A percentile compares a stretch with the other conserved stretches of the same genome.
Conservation (phyloP, 2,329 filamentous ascomycete genomes). For the Huntiella decipiens region DNA sequence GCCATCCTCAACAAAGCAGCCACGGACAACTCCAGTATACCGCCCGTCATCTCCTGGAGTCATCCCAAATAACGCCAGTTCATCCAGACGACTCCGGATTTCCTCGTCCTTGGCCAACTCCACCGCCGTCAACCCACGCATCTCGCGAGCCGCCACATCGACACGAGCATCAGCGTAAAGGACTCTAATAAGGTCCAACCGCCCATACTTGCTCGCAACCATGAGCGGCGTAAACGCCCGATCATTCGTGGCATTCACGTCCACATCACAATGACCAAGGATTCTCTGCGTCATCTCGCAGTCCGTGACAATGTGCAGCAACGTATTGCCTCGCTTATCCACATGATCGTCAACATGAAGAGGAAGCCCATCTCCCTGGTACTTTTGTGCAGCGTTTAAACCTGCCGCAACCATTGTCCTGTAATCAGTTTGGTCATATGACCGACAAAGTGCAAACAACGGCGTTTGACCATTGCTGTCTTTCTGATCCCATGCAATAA, state of each 20-base stretch:
- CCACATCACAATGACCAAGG: constrained; percentile 71
- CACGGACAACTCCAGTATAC: constrained; percentile 81
- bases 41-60: constrained; percentile 54
- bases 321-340: constrained; percentile 79
- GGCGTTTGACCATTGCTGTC: constrained; percentile 98
- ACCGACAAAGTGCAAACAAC: constrained; percentile 81
- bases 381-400: constrained; percentile 49
- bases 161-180: constrained; percentile 78
- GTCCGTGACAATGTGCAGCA: constrained; percentile 91
- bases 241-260: constrained; percentile 89
- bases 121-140: constrained; percentile 77
- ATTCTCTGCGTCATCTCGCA: constrained; percentile 56
- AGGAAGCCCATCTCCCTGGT: constrained; percentile 60
- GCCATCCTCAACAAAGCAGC: constrained; percentile 93
- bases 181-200: constrained; percentile 77
- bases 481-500: constrained; percentile 74
- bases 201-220: constrained; percentile 95
- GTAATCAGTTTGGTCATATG: constrained; percentile 84
- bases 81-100: constrained; percentile 88
- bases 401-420: constrained; percentile 71
- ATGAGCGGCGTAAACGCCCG: constrained; percentile 89
- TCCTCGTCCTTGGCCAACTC: constrained; percentile 97
- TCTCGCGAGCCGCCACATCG: constrained; percentile 65
- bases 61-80: constrained; percentile 68
- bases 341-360: constrained; percentile 85